Evolutionary conservation across 1,284 basidiomycete genomes (phyloP), one percentile per base, ranked within the genome.

Genomic region (Puccinia hordei): DNA sequence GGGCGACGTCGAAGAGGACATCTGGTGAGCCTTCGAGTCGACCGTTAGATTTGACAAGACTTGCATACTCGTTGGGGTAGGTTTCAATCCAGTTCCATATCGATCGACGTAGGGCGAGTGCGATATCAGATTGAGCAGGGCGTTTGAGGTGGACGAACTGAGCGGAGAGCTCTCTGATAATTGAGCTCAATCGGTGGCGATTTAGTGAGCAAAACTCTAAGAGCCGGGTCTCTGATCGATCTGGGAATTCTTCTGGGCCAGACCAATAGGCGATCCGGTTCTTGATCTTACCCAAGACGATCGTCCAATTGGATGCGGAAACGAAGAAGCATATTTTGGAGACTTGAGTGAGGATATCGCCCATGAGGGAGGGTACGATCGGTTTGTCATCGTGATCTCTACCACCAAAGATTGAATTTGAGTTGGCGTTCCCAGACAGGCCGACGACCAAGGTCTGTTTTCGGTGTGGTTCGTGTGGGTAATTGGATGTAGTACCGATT

Each of bases 61-160:
- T 90, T 73, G 91, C 91, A 85, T 91, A 97, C 84, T 98, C 93
- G 15, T 88, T 86, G 0, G 93, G 92, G 84, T 92, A 92, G 19
- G 90, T 88, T 68, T 93, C 91, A 71, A 97, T 91, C 94, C 94
- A 98, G 81, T 93, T 93, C 94, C 94, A 96, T 41, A 97, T 88
- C 0, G 93, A 93, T 49, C 90, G 89, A 19, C 93, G 90, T 46
- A 98, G 88, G 24, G 91, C 90, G 8, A 90, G 87, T 0, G 93
- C 91, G 46, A 95, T 88, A 0, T 91, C 90, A 4, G 89, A 86
- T 83, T 94, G 93, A 0, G 91, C 90, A 51, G 92, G 90, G 59
- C 89, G 89, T 83, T 90, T 91, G 89, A 97, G 92, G 84, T 92
- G 93, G 22, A 95, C 89, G 66, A 97, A 90, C 2, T 94, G 88